A percentile compares a stretch with the other conserved stretches of the same genome.
These are phyloP conservation scores for Aspergillus conjunctus DNA, from an alignment of 495 filamentous ascomycete species.

Conservation along the genomic window DNA sequence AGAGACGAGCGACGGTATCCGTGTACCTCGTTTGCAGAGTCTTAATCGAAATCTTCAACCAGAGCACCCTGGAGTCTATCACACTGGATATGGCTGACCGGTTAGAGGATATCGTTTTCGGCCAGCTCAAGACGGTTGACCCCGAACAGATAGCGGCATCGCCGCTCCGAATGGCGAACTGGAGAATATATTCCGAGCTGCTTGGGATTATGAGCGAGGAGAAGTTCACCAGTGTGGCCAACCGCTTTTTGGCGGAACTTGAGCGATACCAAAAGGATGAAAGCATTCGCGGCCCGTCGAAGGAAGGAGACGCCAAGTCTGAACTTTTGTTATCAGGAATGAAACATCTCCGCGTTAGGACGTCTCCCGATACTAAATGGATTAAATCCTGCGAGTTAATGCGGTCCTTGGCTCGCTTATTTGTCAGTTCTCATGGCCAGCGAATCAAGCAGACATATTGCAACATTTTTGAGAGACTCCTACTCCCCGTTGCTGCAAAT, in stretches of 20 bases:
- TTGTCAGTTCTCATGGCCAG: conserved; percentile 80
- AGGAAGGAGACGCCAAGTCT: conserved; percentile 75
- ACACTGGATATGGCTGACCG: conserved; percentile 87
- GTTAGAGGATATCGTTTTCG: conserved; percentile 92
- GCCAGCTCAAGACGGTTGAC: conserved; percentile 84
- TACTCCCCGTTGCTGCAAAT: conserved; percentile 84
- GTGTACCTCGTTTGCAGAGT: conserved; percentile 95
- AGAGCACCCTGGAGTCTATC: conserved; percentile 79
- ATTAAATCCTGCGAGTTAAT: conserved; percentile 87
- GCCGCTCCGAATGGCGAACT: conserved; percentile 84
- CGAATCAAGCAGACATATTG: conserved; percentile 93
- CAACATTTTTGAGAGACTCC: conserved; percentile 79
- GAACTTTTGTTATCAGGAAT: conserved; percentile 87
- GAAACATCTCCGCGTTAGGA: conserved; percentile 78
- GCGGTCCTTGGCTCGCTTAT: conserved; percentile 74
- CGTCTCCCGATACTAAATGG: conserved; percentile 69
- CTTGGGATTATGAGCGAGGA: conserved; percentile 93
- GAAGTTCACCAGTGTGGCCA: conserved; percentile 81
- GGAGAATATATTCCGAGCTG: conserved; percentile 88
- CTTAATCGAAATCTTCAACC: conserved; percentile 88
- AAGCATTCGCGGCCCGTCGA: conserved; percentile 61
- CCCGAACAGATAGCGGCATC: conserved; percentile 77
- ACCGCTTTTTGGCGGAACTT: conserved; percentile 78
- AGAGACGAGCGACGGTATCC: conserved; percentile 85
- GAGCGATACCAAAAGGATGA: conserved; percentile 74